These are phyloP conservation scores for Retiboletus flavoniger DNA, from an alignment of 1,284 basidiomycete species.

Conservation along the genomic window DNA sequence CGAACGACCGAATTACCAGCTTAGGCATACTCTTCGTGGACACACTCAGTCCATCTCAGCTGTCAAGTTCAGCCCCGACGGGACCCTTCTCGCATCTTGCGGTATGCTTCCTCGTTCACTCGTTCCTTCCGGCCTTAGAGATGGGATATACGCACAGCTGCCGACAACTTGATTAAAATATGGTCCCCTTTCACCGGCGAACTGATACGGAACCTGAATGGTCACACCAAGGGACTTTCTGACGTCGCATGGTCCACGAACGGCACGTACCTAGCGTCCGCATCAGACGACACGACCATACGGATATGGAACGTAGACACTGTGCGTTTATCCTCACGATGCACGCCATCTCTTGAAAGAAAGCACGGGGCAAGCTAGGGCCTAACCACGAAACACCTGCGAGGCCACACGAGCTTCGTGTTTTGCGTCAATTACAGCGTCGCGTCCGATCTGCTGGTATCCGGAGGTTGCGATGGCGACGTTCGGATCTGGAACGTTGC, in stretches of 20 bases:
- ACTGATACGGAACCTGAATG: conserved; percentile 67
- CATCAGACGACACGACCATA: conserved; percentile 85
- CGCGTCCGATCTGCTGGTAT: conserved; percentile 84
- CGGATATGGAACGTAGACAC: conserved; percentile 84
- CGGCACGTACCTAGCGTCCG: conserved; percentile 79
- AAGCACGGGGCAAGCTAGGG: conserved; percentile 46
- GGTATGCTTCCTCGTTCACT: conserved; percentile 46
- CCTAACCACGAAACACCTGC: conserved; percentile 61
- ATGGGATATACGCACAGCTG: conserved; percentile 45
- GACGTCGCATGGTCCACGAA: conserved; percentile 88
- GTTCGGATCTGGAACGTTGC: conserved; percentile 90
- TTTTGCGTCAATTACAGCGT: conserved; percentile 92
- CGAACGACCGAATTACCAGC: conserved; percentile 68
- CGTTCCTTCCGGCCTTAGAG: neutral
- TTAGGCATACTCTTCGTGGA: conserved; percentile 63
- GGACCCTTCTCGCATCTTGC: conserved; percentile 74
- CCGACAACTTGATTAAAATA: conserved; percentile 74
- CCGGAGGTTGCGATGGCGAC: conserved; percentile 90
- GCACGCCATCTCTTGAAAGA: neutral
- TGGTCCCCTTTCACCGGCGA: conserved; percentile 80
- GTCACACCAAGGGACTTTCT: conserved; percentile 81
- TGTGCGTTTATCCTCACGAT: conserved; percentile 42
- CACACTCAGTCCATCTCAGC: conserved; percentile 78
- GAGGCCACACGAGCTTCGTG: conserved; percentile 85
- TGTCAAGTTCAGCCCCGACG: conserved; percentile 83